Evolutionary conservation across 2,329 filamentous ascomycete genomes (phyloP), one percentile per base, ranked within the genome.

Genomic region (Ascochyta koolunga): DNA sequence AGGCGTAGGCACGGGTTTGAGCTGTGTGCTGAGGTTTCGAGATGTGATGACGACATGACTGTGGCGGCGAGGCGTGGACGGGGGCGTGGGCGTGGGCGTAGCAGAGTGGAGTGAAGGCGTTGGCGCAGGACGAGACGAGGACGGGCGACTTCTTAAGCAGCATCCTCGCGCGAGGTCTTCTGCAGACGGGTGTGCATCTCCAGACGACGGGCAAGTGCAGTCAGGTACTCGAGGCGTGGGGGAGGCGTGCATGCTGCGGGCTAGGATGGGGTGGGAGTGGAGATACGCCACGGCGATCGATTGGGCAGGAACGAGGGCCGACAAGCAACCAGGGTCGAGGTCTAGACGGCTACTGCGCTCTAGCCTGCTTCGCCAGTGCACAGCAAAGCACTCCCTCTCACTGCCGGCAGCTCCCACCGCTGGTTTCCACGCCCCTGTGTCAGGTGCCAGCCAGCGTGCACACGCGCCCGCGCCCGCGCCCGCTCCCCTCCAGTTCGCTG

Each of bases 1-100:
- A 63, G 58, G 71, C 71, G 50, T 73, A 72, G 56, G 56, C 40
- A 50, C 60, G 62, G 54, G 60, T 50, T 36, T 59, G 60, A 25
- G 40, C 44, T 39, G 55, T 51, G 53, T 42, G 58, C 55, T 56
- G 25, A 61, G 65, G 65, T 36, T 64, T 71, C 59, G 71, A 59
- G 67, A 69, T 59, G 69, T 53, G 48, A 60, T 67, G 67, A 59
- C 65, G 71, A 69, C 73, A 79, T 79, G 77, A 79, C 75, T 56
- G 61, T 22, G 73, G 72, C 38, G 61, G 51, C 19, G 62, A 50
- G 32, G 62, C 55, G 47, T 53, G 54, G 43, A 42, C 37, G 33
- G 51, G 54, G 43, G 45, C 37, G 33, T 50, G n/a, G n/a, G n/a
- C n/a, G n/a, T 53, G 54, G 43, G 45, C 37, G 33, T 50, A 48